These are phyloP conservation scores for Sphagnum fallax DNA, from an alignment of 228 moss, liverwort and hornwort species.

Conservation along the genomic window DNA sequence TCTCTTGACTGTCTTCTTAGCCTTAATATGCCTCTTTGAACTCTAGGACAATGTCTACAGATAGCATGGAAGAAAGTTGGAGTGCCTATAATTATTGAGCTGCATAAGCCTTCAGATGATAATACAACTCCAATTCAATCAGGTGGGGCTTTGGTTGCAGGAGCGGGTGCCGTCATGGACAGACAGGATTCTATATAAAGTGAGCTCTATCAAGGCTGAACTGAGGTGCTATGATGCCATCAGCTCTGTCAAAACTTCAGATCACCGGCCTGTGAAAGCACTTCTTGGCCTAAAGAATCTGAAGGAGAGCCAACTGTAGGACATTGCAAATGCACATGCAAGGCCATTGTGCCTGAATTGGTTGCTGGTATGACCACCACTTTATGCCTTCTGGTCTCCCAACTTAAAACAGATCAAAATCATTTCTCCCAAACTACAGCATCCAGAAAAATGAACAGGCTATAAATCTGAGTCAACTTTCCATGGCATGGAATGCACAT, in stretches of 20 bases:
- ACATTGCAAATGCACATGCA: too few species aligned
- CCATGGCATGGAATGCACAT: too few species aligned
- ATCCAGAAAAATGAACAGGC: too few species aligned
- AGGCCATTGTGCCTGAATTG: too few species aligned
- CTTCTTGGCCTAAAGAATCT: conserved; percentile 49
- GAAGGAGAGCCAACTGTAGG: background rate
- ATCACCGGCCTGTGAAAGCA: conserved; percentile 81
- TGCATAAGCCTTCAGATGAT: background rate
- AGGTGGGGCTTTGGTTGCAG: conserved; percentile 23
- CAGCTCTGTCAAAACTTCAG: conserved; percentile 63
- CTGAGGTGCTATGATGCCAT: conserved; percentile 57
- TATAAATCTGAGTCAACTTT: too few species aligned
- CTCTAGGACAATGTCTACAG: background rate
- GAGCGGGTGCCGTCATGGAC: conserved; percentile 95
- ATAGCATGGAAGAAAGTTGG: background rate
- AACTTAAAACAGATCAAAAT: too few species aligned
- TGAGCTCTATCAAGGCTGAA: conserved; percentile 36
- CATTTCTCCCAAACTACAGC: too few species aligned
- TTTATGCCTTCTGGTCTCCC: too few species aligned
- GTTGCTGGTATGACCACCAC: too few species aligned
- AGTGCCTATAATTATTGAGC: background rate
- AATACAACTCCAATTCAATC: background rate
- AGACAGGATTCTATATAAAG: conserved; percentile 77
- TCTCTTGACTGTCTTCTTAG: background rate
- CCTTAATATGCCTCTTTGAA: background rate